These are phyloP conservation scores for Lactarius sanguifluus DNA, from an alignment of 768 basidiomycete genomes.

Conservation along the genomic window DNA sequence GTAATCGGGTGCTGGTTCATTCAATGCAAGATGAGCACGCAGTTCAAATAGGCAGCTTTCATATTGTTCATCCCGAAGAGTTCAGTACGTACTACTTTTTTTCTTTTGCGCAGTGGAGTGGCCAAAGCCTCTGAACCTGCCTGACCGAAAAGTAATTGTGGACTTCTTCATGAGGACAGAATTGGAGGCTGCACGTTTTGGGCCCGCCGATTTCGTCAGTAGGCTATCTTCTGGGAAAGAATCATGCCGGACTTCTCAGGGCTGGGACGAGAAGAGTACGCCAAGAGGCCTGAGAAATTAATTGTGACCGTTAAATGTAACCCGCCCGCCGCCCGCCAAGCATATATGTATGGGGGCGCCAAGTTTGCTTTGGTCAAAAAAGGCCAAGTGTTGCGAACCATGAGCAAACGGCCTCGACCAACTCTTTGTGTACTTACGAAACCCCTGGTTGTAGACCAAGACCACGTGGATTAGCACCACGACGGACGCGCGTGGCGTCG, in stretches of 20 bases:
- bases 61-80: neutral
- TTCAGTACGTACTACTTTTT: neutral
- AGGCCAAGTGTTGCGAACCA: too few species aligned
- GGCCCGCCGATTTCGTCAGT: too few species aligned
- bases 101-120: too few species aligned
- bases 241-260: neutral
- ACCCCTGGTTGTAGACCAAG: neutral
- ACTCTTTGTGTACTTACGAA: too few species aligned
- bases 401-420: too few species aligned
- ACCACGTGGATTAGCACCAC: conserved; percentile 12
- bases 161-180: neutral
- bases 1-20: neutral
- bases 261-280: neutral
- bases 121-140: neutral
- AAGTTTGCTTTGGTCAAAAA: too few species aligned
- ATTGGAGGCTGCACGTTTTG: neutral
- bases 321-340: too few species aligned
- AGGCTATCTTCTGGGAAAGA: too few species aligned
- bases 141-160: too few species aligned
- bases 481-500: conserved; percentile 10
- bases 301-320: too few species aligned
- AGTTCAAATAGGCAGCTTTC: neutral
- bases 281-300: neutral
- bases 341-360: too few species aligned
- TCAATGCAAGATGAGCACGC: neutral